These are phyloP conservation scores for Coniella lustricola DNA, from an alignment of 2,329 filamentous ascomycete genomes.

Conservation along the genomic window DNA sequence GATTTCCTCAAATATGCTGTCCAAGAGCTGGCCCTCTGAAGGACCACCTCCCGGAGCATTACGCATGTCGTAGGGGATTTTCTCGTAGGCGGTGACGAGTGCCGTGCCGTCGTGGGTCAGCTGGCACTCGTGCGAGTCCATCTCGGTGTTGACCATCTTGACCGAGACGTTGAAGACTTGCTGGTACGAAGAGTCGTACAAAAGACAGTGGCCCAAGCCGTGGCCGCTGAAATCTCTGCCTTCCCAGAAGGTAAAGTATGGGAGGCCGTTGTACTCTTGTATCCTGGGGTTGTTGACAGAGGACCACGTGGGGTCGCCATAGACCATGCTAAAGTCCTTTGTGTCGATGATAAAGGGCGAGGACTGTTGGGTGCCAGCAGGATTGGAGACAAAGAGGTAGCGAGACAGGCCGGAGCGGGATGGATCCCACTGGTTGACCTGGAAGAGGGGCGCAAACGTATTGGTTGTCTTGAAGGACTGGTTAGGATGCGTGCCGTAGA, in stretches of 20 bases:
- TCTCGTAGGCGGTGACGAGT: constrained; percentile 31
- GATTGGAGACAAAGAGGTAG: constrained; percentile 11
- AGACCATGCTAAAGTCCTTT: constrained; percentile 12
- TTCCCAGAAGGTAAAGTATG: constrained; percentile 15
- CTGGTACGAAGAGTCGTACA: constrained; percentile 14
- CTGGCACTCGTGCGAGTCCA: constrained; percentile 30
- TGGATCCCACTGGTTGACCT: constrained; percentile 15
- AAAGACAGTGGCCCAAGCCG: constrained; percentile 12
- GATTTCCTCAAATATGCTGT: constrained; percentile 37
- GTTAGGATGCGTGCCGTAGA: constrained; percentile 12
- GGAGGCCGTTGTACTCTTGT: constrained; percentile 13
- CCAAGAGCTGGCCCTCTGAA: constrained; percentile 24
- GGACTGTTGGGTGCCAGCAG: constrained; percentile 4
- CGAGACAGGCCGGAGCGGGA: constrained; percentile 10
- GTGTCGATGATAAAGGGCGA: constrained; percentile 16
- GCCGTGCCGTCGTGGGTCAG: constrained; percentile 34
- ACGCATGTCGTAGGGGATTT: constrained; percentile 20
- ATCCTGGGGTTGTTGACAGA: constrained; percentile 14
- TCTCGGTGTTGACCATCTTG: constrained; percentile 14
- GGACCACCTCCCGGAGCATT: constrained; percentile 20
- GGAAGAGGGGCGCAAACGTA: constrained; percentile 5
- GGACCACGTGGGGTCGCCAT: constrained; percentile 13
- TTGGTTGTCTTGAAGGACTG: constrained; percentile 12
- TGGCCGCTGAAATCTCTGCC: constrained; percentile 13
- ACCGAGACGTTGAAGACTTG: constrained; percentile 12